Evolutionary conservation across 179 eudicot genomes (phyloP), one percentile per base, ranked within the genome.

Genomic region (Sideroxylon spinosum): DNA sequence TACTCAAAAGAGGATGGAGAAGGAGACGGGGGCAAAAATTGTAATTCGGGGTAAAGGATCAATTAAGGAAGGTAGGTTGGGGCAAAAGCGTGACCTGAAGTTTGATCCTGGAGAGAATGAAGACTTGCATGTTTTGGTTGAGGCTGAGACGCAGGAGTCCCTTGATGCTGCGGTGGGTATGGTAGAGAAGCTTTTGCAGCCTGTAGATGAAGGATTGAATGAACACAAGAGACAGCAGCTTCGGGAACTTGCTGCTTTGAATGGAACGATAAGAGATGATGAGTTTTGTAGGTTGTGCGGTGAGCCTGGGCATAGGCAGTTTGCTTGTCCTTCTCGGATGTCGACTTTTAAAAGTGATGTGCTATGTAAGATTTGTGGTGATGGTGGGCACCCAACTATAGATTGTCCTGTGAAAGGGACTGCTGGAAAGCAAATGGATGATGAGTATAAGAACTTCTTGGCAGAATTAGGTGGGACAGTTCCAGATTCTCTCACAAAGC

Each of bases 371-470:
- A 89, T 91, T 61, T 93, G 98, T 80, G 98, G 98, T 63, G 93
- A 92, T 88, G 92, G 96, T 64, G 98, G 93, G 49, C 98, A 93
- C 68, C 92, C 97, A 0, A 93, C 98, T 37, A 91, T 91, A 60
- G 97, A 92, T 86, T 92, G 97, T 77, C 97, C 97, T 0, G 90
- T 92, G 29, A 92, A 92, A 78, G 91, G 90, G 66, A 80, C 85
- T 1, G 78, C 89, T 6, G 95, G 95, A 57, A 92, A 92, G 88
- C 89, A 92, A 70, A 92, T 92, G 97, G 95, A 92, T 79, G 97
- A 92, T 81, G 97, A 91, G 82, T 92, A 92, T 70, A 84, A 84
- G 71, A 92, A 86, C 79, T 92, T 92, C 81, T 84, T 92, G 82
- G 97, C 97, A 0, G 97, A 92, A 81, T 79, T 92, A 71, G 95